Base-by-base conservation (phyloP, 2,329 filamentous ascomycete species). In the Neoscytalidium dimidiatum region DNA sequence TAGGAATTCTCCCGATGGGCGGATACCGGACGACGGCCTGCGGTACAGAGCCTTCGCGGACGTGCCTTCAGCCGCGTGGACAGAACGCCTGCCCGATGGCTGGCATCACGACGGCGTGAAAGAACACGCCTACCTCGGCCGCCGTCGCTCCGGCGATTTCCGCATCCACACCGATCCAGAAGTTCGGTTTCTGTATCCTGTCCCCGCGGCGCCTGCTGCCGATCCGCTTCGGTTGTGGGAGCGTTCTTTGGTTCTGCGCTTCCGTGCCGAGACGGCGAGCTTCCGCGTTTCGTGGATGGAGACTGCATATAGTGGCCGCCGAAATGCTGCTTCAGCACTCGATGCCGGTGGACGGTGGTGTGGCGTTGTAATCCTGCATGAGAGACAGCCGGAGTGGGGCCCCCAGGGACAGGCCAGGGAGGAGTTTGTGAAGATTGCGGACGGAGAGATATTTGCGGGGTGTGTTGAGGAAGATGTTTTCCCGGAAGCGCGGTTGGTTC, bases 361-460 rank as follows among this genome's bases (percentile, higher is more conserved):
- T 13, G 44, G 44, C 7, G 21, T 48, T 48, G 44, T 21, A 5
- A 48, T 48, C 44, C 44, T 48, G 14, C 44, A 48, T 21, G 3
- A 48, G 3, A 26, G 8, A 21, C 21, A 2, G 14, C 21, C 1
- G n/a, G 44, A 48, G 7, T 8, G 4, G 11, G 19, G 14, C 44
- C 11, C 44, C 3, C 8, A 8, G 80, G 0, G 84, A 81, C 6
- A 87, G 79, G 2, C 86, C 68, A 0, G 71, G 51, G 2, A 78
- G 68, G 60, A 78, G 77, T 64, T 86, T 71, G 35, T 81, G 78
- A 14, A 87, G 71, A 67, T 87, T 78, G 29, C 88, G 74, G 0
- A 84, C 84, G 66, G 88, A 85, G 71, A 83, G 84, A 70, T 82
- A 85, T 64, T 63, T 57, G 7, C 46, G 46, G 35, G 66, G 70